Evolutionary conservation across 202 grass and related monocot genomes (phyloP).

Genomic region (Schoenoplectus triqueter): DNA sequence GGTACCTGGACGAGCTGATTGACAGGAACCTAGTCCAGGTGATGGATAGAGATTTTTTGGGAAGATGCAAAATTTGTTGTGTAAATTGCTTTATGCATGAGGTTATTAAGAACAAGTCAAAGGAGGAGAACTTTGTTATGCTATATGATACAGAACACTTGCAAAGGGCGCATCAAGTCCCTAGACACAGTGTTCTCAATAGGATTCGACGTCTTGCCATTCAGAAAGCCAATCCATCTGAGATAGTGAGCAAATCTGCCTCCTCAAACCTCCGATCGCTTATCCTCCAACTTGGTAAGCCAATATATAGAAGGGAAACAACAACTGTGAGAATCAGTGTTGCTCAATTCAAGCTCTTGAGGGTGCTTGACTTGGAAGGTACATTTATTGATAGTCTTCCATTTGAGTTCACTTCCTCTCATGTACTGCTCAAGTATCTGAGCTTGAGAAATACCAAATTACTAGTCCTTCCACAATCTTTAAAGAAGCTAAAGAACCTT

Average conservation of each 20-base stretch:
- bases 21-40: constrained; percentile 49
- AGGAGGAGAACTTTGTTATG: constrained; percentile 50
- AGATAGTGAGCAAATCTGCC: neutral
- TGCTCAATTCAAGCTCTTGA: constrained; percentile 50
- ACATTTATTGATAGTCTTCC: constrained; percentile 47
- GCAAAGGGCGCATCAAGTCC: too few species aligned
- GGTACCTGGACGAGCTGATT: constrained; percentile 52
- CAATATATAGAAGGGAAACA: neutral
- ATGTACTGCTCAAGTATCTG: constrained; percentile 54
- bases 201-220: constrained; percentile 20
- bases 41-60: constrained; percentile 36
- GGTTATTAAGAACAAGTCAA: constrained; percentile 48
- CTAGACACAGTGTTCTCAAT: neutral
- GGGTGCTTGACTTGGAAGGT: constrained; percentile 56
- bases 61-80: constrained; percentile 52
- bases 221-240: neutral
- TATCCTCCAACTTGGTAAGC: neutral
- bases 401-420: constrained; percentile 31
- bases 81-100: constrained; percentile 60
- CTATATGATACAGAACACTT: neutral
- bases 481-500: constrained; percentile 57
- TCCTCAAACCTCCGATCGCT: neutral
- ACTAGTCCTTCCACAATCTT: constrained; percentile 37
- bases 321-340: constrained; percentile 8
- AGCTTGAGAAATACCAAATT: constrained; percentile 54